phyloP scores from a whole-genome alignment of 768 basidiomycete species.

The Leucocoprinus sp. region DNA sequence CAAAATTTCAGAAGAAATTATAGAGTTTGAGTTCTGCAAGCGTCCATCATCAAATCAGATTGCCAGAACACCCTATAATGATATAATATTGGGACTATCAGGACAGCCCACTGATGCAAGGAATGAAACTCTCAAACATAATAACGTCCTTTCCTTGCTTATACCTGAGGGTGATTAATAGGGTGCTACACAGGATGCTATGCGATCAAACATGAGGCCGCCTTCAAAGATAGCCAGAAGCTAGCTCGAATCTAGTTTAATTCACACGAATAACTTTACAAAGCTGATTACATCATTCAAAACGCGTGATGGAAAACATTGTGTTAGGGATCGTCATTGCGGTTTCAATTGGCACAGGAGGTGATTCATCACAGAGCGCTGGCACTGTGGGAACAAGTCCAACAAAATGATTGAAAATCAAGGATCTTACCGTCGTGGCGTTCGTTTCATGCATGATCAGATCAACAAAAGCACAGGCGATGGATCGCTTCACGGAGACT shows the following conservation, averaged over 20 bases:
- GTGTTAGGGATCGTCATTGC: neutral
- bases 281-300: conserved; percentile 42
- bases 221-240: conserved; percentile 39
- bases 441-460: conserved; percentile 54
- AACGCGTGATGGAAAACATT: conserved; percentile 24
- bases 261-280: conserved; percentile 51
- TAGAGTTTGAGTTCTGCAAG: neutral
- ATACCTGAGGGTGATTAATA: conserved; percentile 54
- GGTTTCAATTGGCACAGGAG: conserved; percentile 1
- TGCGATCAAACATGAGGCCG: conserved; percentile 42
- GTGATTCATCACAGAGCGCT: too few species aligned
- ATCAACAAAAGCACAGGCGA: conserved; percentile 57
- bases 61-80: too few species aligned
- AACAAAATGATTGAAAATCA: too few species aligned
- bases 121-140: conserved; percentile 52
- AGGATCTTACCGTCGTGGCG: conserved; percentile 44
- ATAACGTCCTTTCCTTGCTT: conserved; percentile 53
- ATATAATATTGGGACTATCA: neutral
- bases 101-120: conserved; percentile 45
- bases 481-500: conserved; percentile 51
- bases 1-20: neutral
- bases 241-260: conserved; percentile 45
- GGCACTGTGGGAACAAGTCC: too few species aligned
- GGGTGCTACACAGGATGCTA: conserved; percentile 48
- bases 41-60: neutral